Evolutionary conservation across 192 early-diverging fungal genomes (phyloP), one percentile per base, ranked within the genome.

Genomic region (Backusella psychrophila): DNA sequence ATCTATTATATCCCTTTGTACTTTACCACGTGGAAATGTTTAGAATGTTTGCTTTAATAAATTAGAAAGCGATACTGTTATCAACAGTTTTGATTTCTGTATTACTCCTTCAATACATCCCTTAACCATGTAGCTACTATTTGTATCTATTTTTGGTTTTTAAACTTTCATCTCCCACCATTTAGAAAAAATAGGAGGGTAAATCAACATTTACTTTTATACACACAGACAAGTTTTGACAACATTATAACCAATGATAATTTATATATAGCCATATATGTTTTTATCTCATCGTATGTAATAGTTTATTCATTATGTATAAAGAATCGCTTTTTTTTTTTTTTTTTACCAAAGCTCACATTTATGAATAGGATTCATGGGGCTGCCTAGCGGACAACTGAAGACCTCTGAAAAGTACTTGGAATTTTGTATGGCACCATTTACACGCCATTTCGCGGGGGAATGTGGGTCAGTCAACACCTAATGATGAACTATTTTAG

Each of bases 281-380:
- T 44, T 2, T 44, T 44, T 44, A 44, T 44, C 0, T 44, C 3
- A 44, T 44, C 14, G 53, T 59, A 26, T 59, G 11, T 59, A 2
- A 23, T 26, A 6, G 19, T 23, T 56, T 7, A 11, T 7, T 59
- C 9, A 12, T 26, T 59, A 59, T 59, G 11, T 29, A 59, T 26
- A 23, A 21, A 12, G 23, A 26, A 4, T 12, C 19, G 12, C 11
- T 26, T 26, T 26, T 2, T 59, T 52, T 17, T 52, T 19, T 8
- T 9, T 23, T 66, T 8, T 63, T 75, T 78, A 83, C 82, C 82
- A 83, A 17, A 83, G 71, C 15, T 81, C 68, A 74, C 90, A 91
- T 74, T 90, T 89, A 6, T 87, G 69, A 26, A 56, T n/a, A 19
- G 93, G 93, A 79, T 95, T 94, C 93, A 94, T 93, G 23, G 71